Evolutionary conservation across 2,329 filamentous ascomycete genomes (phyloP).

Genomic region (Epichloe gansuensis): DNA sequence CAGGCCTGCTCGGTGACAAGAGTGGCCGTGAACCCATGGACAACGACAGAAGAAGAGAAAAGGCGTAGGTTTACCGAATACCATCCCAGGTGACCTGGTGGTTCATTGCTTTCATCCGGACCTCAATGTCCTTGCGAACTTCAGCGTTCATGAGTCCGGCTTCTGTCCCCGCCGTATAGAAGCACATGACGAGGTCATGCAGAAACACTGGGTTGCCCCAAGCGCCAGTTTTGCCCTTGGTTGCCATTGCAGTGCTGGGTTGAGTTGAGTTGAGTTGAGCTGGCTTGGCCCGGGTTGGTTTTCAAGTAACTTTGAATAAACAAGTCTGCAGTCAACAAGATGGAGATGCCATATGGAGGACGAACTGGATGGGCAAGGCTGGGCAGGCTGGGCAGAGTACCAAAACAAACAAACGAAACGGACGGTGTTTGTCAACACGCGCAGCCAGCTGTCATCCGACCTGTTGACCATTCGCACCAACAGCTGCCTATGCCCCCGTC

Average conservation of each 20-base stretch:
- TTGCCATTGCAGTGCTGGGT: neutral
- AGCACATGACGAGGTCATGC: conserved; percentile 18
- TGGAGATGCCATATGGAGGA: too few relatives aligned
- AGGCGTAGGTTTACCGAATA: conserved; percentile 23
- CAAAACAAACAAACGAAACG: too few relatives aligned
- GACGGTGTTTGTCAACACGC: neutral
- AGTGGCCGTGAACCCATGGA: too few relatives aligned
- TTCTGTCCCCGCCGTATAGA: conserved; percentile 19
- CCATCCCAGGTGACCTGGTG: conserved; percentile 30
- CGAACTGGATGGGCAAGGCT: too few relatives aligned
- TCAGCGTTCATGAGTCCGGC: conserved; percentile 16
- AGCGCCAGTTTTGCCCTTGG: neutral
- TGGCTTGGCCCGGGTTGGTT: neutral
- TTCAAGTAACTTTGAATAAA: too few relatives aligned
- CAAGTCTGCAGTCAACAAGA: too few relatives aligned
- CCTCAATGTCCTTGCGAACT: conserved; percentile 19
- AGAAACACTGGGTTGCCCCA: conserved; percentile 18
- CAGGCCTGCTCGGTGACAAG: too few relatives aligned
- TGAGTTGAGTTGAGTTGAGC: neutral
- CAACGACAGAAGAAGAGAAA: neutral
- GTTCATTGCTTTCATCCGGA: conserved; percentile 20
- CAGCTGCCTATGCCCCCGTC: neutral
- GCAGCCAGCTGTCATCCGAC: neutral
- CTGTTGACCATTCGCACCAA: neutral
- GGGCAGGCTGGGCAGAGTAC: too few relatives aligned